These are phyloP conservation scores for Diaporthe vaccinii DNA, from an alignment of 2,329 filamentous ascomycete species.

Conservation along the genomic window DNA sequence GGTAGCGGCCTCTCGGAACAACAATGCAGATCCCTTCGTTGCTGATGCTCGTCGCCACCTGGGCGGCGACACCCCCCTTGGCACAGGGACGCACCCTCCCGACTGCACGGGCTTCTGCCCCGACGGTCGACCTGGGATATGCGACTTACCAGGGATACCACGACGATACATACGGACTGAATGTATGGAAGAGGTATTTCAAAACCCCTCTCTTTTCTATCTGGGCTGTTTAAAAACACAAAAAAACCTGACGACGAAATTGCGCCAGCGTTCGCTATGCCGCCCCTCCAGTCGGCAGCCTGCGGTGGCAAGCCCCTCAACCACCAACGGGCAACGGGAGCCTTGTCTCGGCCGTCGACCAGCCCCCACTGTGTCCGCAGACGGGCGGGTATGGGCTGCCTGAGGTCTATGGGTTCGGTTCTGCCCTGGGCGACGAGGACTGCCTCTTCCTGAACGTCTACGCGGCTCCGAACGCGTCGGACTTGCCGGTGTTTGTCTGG, in stretches of 20 bases:
- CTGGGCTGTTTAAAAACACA: too few species aligned
- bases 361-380: conserved; percentile 48
- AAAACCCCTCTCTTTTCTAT: not conserved
- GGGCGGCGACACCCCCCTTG: not conserved
- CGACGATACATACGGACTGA: conserved; percentile 7
- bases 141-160: conserved; percentile 11
- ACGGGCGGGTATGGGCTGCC: conserved; percentile 48
- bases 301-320: conserved; percentile 48
- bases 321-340: conserved; percentile 42
- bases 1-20: not conserved
- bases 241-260: not conserved
- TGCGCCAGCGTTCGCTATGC: conserved; percentile 47
- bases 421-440: conserved; percentile 54
- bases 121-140: conserved; percentile 21
- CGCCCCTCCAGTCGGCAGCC: conserved; percentile 46
- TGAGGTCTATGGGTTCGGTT: conserved; percentile 47
- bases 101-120: not conserved
- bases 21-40: not conserved
- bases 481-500: conserved; percentile 60
- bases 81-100: not conserved
- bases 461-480: conserved; percentile 58
- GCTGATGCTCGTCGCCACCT: conserved; percentile 14
- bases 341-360: conserved; percentile 45
- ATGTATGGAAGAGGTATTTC: conserved; percentile 12
- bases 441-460: conserved; percentile 64